Base-by-base conservation (phyloP, 805 yeast species). In the Yamadazyma olivae region DNA sequence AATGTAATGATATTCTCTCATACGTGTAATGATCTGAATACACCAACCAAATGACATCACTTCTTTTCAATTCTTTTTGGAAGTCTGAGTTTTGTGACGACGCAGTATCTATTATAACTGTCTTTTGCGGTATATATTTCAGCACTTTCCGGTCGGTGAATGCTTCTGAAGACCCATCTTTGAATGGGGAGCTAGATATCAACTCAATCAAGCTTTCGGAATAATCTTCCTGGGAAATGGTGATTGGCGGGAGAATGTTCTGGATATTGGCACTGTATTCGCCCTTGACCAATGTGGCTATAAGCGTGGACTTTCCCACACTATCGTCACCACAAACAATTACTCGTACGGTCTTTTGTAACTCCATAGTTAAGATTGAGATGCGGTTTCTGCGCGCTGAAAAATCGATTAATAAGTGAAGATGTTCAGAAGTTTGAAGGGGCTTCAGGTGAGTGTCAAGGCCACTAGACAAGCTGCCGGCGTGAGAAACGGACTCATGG, bases 301-400 rank as follows among this genome's bases (percentile, higher is more conserved):
- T 78, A 32, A 93, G 64, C 19, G 88, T 78, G 4, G 90, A 80
- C 52, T 87, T 87, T 1, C 95, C 95, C 3, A 87, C 95, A 17
- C 87, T 84, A 42, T 86, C 95, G 61, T 93, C 99, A 8, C 99
- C 99, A 58, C 97, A 89, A 0, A 93, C 81, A 0, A 88, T 95
- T 1, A 93, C 82, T 39, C 95, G 64, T 20, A 91, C 78, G 1
- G 77, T 71, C 10, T 39, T 38, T 26, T 41, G 43, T 12, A 43
- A 36, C 43, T 40, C 40, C 32, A 10, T 18, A 7, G n/a, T n/a
- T n/a, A n/a, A n/a, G n/a, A n/a, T n/a, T n/a, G 7, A 20, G 10
- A 25, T 25, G 28, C 14, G 28, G 12, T 25, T 25, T 25, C 15
- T 15, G 8, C 28, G 8, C 23, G n/a, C n/a, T n/a, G n/a, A n/a